These are phyloP conservation scores for Picea glauca DNA, from an alignment of 75 land plant genomes.

Conservation along the genomic window DNA sequence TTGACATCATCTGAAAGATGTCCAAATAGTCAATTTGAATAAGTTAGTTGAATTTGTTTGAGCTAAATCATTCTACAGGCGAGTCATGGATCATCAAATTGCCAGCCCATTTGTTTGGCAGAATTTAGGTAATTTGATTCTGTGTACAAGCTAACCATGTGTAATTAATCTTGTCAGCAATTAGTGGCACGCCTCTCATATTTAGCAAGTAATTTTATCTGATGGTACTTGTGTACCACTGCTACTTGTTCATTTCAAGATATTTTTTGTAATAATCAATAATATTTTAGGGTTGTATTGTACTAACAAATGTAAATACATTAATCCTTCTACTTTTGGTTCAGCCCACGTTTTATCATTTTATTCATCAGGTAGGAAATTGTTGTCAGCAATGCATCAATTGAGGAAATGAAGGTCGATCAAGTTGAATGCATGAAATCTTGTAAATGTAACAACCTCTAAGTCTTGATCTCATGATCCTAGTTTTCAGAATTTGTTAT, in stretches of 20 bases:
- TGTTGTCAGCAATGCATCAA: no score
- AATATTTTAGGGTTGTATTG: not conserved
- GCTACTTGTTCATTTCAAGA: not conserved
- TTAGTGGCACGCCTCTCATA: not conserved
- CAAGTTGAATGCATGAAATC: no score
- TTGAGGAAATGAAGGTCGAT: no score
- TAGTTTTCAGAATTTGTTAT: no score
- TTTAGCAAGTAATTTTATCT: not conserved
- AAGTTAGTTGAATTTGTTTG: not conserved
- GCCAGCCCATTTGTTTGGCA: not conserved
- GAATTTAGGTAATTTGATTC: not conserved
- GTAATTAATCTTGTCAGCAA: not conserved
- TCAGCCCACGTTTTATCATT: not conserved
- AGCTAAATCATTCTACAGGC: not conserved
- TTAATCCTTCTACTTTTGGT: not conserved
- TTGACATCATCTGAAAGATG: no score
- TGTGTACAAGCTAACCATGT: not conserved
- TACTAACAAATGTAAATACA: not conserved
- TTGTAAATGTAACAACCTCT: no score
- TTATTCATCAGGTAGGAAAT: not conserved
- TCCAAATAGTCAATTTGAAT: no score
- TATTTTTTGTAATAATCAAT: not conserved
- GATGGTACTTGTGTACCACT: not conserved
- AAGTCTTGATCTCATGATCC: no score
- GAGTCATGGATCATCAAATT: not conserved